phyloP scores from a whole-genome alignment of 2,329 filamentous ascomycete genomes.

The Lizonia empirigonia region DNA sequence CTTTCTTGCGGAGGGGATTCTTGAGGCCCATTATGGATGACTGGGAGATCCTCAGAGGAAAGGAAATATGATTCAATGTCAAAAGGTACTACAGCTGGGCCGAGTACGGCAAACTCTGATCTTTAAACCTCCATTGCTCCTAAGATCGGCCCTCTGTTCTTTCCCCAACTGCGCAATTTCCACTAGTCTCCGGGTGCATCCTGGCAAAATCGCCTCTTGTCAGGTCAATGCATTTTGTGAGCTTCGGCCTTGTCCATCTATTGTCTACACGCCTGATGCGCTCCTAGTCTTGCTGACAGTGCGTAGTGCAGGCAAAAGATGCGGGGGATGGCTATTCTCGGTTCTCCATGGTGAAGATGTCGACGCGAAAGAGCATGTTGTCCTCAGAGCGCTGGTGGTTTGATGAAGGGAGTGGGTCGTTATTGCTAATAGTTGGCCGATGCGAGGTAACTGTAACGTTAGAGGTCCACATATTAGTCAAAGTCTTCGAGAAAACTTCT shows the following conservation, averaged over 20 bases:
- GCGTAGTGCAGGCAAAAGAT: constrained; percentile 31
- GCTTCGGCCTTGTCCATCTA: constrained; percentile 12
- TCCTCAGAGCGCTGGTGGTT: constrained; percentile 19
- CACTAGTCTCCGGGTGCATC: constrained; percentile 33
- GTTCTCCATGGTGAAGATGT: constrained; percentile 18
- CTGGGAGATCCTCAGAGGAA: neutral
- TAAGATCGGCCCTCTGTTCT: constrained; percentile 34
- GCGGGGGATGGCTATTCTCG: constrained; percentile 34
- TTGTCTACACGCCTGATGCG: constrained; percentile 6
- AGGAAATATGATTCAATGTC: constrained; percentile 2
- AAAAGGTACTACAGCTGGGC: constrained; percentile 5
- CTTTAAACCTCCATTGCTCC: constrained; percentile 31
- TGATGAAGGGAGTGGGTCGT: constrained; percentile 33
- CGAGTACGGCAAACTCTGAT: constrained; percentile 18
- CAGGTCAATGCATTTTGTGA: constrained; percentile 18
- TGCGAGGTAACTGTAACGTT: constrained; percentile 27
- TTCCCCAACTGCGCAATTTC: constrained; percentile 26
- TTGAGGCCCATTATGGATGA: constrained; percentile 32
- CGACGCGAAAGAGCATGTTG: constrained; percentile 11
- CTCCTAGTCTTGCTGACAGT: constrained; percentile 16
- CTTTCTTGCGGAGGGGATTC: constrained; percentile 31
- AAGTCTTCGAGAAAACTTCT: constrained; percentile 39
- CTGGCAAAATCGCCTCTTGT: constrained; percentile 26
- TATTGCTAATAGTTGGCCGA: constrained; percentile 36
- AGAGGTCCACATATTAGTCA: constrained; percentile 41